Evolutionary conservation across 2,329 filamentous ascomycete species (phyloP), one percentile per base, ranked within the genome.

Genomic region (Cadophora gregata): DNA sequence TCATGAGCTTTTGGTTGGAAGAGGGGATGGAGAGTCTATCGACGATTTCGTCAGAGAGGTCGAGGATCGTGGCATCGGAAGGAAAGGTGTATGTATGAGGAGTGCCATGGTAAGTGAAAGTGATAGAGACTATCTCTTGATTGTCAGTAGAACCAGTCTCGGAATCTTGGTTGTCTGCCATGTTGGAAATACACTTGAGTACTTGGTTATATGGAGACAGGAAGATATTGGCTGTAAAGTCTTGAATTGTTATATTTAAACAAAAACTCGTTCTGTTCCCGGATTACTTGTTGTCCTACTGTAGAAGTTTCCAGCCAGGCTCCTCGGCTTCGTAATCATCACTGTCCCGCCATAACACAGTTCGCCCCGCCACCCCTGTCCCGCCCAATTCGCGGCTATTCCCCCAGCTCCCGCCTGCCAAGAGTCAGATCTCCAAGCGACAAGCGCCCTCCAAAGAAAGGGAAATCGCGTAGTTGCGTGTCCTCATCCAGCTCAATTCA

Each of bases 351-450:
- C 50, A 42, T 58, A 16, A 50, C 56, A 55, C 42, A 59, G 36
- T 12, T n/a, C 36, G 31, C 21, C 12, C 94, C 94, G 75, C 90
- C 92, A 66, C 97, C 88, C 27, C 92, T 92, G 78, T 97, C 97
- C 92, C 92, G 78, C 97, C 97, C 80, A 97, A 93, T 73, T 86
- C 76, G 69, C 67, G 61, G 38, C 51, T 64, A 60, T 59, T 66
- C 62, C 51, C 62, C 62, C 48, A 60, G 27, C 21, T 38, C 60
- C 59, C 59, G 47, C 25, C 21, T 66, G 50, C 59, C 53, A 61
- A 60, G 56, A 27, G 12, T 45, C 51, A 64, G 36, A 38, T 38
- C 36, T 33, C 36, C 19, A 25, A 62, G 66, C 62, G 58, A 56
- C 45, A 68, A 59, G 53, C 67, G 65, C 63, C 48, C 51, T 64